phyloP scores from a whole-genome alignment of 2,329 filamentous ascomycete species.

The Lachnellula arida region DNA sequence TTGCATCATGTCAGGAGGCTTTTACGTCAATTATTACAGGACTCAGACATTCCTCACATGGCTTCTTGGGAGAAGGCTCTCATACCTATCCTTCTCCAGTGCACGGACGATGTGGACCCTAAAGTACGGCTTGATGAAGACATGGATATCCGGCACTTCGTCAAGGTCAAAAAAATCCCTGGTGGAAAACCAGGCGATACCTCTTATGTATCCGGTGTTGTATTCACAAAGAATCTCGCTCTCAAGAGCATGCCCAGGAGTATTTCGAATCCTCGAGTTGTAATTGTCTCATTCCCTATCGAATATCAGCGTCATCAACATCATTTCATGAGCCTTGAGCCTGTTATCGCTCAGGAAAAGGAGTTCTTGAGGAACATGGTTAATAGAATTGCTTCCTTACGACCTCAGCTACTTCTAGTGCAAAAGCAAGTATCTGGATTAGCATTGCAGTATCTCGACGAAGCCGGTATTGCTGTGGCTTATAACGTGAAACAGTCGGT shows the following conservation, averaged over 20 bases:
- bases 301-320: slow-evolving; percentile 90
- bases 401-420: slow-evolving; percentile 82
- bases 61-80: slow-evolving; percentile 85
- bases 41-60: slow-evolving; percentile 67
- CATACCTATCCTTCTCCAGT: slow-evolving; percentile 82
- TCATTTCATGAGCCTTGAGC: slow-evolving; percentile 97
- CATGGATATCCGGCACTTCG: slow-evolving; percentile 96
- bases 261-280: slow-evolving; percentile 77
- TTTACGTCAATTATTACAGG: slow-evolving; percentile 75
- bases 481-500: slow-evolving; percentile 97
- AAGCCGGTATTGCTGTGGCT: slow-evolving; percentile 85
- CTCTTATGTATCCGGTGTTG: slow-evolving; percentile 91
- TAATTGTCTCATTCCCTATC: slow-evolving; percentile 91
- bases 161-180: slow-evolving; percentile 94
- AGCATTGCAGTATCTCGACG: slow-evolving; percentile 80
- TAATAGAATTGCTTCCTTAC: slow-evolving; percentile 79
- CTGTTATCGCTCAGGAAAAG: slow-evolving; percentile 92
- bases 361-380: slow-evolving; percentile 92
- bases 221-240: slow-evolving; percentile 95
- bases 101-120: slow-evolving; percentile 90
- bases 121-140: slow-evolving; percentile 87
- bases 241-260: slow-evolving; percentile 92
- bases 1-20: slow-evolving; percentile 83
- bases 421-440: slow-evolving; percentile 90
- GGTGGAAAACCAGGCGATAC: slow-evolving; percentile 88